Conservation (phyloP, 2,329 filamentous ascomycete species). For the Talaromyces sp. region DNA sequence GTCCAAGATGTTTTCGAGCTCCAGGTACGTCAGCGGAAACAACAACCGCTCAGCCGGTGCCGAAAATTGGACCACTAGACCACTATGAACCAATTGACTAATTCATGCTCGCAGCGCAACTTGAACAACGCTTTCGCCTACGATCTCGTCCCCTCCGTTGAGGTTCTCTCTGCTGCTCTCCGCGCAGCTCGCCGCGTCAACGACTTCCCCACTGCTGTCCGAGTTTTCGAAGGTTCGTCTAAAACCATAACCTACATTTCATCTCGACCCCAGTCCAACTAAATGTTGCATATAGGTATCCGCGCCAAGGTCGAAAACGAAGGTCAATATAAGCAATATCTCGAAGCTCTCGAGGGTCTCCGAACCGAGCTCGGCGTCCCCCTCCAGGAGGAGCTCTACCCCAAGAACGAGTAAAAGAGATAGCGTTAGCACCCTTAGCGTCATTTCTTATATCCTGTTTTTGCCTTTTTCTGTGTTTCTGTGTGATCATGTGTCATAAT, state of each 20-base stretch:
- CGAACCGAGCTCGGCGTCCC: slow-evolving; percentile 89
- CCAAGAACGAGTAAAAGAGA: slow-evolving; percentile 50
- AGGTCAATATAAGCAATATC: slow-evolving; percentile 92
- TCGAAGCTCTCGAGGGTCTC: slow-evolving; percentile 86
- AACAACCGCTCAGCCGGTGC: slow-evolving; percentile 13
- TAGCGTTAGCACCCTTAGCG: neutral
- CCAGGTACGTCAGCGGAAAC: slow-evolving; percentile 65
- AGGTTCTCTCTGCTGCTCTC: slow-evolving; percentile 86
- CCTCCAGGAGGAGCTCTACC: slow-evolving; percentile 91
- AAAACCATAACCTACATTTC: neutral
- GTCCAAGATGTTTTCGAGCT: slow-evolving; percentile 99
- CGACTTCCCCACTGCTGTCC: slow-evolving; percentile 96
- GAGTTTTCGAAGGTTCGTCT: slow-evolving; percentile 90
- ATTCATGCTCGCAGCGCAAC: slow-evolving; percentile 64
- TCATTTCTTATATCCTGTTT: slow-evolving; percentile 24
- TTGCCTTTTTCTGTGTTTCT: slow-evolving; percentile 10
- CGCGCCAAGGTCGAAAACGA: slow-evolving; percentile 99
- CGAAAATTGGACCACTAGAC: neutral
- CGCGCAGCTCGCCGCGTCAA: slow-evolving; percentile 94
- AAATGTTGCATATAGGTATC: slow-evolving; percentile 63
- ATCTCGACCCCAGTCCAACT: neutral
- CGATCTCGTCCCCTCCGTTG: slow-evolving; percentile 94
- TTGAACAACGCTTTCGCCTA: slow-evolving; percentile 99
- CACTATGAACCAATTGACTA: neutral
- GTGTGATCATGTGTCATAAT: slow-evolving; percentile 15